phyloP scores from a whole-genome alignment of 495 filamentous ascomycete genomes.

The Rhypophila decipiens region DNA sequence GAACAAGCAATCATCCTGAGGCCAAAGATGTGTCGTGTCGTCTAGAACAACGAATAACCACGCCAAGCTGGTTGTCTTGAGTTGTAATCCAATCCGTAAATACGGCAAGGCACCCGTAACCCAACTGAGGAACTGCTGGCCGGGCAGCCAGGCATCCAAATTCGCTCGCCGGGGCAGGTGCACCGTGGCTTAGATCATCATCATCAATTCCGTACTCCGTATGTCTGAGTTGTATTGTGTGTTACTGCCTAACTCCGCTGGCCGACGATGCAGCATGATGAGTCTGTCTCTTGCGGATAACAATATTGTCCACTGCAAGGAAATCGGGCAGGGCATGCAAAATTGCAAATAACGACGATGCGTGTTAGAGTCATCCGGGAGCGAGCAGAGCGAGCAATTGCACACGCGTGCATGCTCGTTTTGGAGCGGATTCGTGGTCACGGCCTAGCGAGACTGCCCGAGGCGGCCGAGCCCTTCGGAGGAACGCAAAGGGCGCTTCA shows the following conservation, averaged over 20 bases:
- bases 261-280: neutral
- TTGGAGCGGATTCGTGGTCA: neutral
- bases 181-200: neutral
- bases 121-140: neutral
- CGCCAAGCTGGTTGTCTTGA: neutral
- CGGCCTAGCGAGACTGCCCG: slow-evolving; percentile 2
- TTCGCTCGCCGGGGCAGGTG: neutral
- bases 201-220: too few relatives aligned
- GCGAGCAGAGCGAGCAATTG: neutral
- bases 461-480: slow-evolving; percentile 10
- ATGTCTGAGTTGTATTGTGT: neutral
- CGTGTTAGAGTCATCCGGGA: neutral
- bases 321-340: neutral
- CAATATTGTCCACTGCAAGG: neutral
- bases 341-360: too few relatives aligned
- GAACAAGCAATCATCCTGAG: neutral
- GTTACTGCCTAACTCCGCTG: neutral
- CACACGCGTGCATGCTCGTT: neutral
- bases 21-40: neutral
- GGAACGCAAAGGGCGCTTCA: slow-evolving; percentile 9
- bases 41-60: neutral
- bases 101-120: too few relatives aligned
- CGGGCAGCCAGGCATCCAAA: neutral
- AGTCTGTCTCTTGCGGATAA: neutral
- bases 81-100: neutral